A percentile compares a stretch with the other conserved stretches of the same genome.
Conservation (phyloP, 441 rosid species). For the Eruca vesicaria region DNA sequence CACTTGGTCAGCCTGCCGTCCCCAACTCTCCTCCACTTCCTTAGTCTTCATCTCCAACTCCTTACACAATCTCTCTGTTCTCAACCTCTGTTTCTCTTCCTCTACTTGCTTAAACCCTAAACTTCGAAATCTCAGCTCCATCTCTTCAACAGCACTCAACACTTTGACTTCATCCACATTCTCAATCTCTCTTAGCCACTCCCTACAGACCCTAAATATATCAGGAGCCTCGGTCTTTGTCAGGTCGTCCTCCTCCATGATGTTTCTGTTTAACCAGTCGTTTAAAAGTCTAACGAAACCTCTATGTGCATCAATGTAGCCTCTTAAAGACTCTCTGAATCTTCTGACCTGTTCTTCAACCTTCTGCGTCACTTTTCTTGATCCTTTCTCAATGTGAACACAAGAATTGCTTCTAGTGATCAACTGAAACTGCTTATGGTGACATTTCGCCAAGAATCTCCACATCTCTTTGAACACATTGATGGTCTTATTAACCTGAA, state of each 20-base stretch:
- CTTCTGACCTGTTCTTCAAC: slow-evolving; percentile 35
- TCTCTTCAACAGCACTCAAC: slow-evolving; percentile 34
- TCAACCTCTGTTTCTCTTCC: slow-evolving; percentile 29
- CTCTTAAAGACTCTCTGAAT: slow-evolving; percentile 36
- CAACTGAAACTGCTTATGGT: slow-evolving; percentile 41
- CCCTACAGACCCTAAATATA: slow-evolving; percentile 39
- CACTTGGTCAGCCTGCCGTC: not conserved
- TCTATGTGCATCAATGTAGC: slow-evolving; percentile 42
- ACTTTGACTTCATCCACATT: slow-evolving; percentile 39
- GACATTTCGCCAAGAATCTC: slow-evolving; percentile 41
- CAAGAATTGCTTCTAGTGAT: slow-evolving; percentile 29
- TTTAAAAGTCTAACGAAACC: slow-evolving; percentile 39
- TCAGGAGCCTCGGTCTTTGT: slow-evolving; percentile 39
- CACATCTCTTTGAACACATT: slow-evolving; percentile 44
- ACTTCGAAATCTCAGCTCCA: slow-evolving; percentile 32
- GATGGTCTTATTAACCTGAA: slow-evolving; percentile 37
- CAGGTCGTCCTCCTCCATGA: slow-evolving; percentile 35
- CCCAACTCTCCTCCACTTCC: slow-evolving; percentile 6
- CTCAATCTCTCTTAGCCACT: slow-evolving; percentile 41
- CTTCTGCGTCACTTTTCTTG: slow-evolving; percentile 33
- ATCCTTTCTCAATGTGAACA: slow-evolving; percentile 25
- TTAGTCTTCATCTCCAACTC: slow-evolving; percentile 17
- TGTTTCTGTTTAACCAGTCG: slow-evolving; percentile 44
- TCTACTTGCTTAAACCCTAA: slow-evolving; percentile 41
- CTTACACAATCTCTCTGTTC: slow-evolving; percentile 23